Conservation (phyloP, 176 grass and related monocot species). For the Oryza longistaminata region DNA sequence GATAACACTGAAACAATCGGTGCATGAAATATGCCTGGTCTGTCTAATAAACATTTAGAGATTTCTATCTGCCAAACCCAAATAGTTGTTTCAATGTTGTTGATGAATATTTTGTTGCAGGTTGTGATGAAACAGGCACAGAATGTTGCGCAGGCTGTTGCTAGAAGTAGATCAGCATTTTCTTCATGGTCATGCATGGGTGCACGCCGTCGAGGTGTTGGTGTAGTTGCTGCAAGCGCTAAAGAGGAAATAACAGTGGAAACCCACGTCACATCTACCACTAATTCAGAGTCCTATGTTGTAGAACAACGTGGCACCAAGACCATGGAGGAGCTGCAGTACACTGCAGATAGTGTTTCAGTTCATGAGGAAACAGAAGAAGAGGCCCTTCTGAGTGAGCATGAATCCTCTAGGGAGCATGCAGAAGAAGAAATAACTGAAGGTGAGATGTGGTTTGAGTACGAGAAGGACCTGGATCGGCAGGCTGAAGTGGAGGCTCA, state of each 20-base stretch:
- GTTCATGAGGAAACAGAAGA: conserved; percentile 73
- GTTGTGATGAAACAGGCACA: conserved; percentile 92
- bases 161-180: conserved; percentile 69
- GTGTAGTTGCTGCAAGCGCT: conserved; percentile 44
- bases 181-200: conserved; percentile 98
- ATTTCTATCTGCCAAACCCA: neutral
- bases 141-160: conserved; percentile 92
- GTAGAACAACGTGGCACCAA: conserved; percentile 48
- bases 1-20: neutral
- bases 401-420: conserved; percentile 55
- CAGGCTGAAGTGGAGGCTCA: conserved; percentile 55
- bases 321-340: conserved; percentile 58
- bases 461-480: conserved; percentile 72
- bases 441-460: conserved; percentile 77
- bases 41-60: conserved; percentile 17
- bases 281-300: conserved; percentile 51
- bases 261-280: conserved; percentile 43
- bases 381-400: conserved; percentile 59
- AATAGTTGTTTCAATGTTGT: neutral
- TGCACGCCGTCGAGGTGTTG: conserved; percentile 71
- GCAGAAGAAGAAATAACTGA: conserved; percentile 64
- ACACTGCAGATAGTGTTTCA: conserved; percentile 47
- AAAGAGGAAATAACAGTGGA: conserved; percentile 54
- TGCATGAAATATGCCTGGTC: neutral
- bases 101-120: conserved; percentile 43